These are phyloP conservation scores for Inga oerstediana DNA, from an alignment of 306 rosid genomes.

Conservation along the genomic window DNA sequence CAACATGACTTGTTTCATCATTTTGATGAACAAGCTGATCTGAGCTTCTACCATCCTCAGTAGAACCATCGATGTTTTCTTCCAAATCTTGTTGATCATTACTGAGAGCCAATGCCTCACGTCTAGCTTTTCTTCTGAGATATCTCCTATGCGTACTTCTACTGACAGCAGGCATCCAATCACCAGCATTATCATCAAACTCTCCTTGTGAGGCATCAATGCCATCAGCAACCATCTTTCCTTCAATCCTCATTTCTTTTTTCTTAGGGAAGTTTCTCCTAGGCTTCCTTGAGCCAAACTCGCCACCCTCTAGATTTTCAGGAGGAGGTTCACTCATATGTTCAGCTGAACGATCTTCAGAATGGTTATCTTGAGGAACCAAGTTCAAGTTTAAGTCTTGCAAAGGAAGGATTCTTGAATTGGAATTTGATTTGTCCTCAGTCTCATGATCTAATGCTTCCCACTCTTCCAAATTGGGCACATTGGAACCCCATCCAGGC, in stretches of 20 bases:
- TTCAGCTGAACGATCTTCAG: conserved; percentile 46
- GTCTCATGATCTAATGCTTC: conserved; percentile 69
- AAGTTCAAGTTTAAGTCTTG: conserved; percentile 70
- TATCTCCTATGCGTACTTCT: conserved; percentile 87
- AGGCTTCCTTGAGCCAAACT: conserved; percentile 37
- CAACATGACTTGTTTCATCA: conserved; percentile 33
- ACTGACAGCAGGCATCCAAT: conserved; percentile 92
- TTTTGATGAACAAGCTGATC: conserved; percentile 35
- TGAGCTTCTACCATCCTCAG: conserved; percentile 41
- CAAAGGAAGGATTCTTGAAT: conserved; percentile 79
- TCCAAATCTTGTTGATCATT: conserved; percentile 50
- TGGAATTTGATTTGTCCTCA: conserved; percentile 46
- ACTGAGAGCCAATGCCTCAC: conserved; percentile 53
- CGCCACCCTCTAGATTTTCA: conserved; percentile 48
- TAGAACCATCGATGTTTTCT: conserved; percentile 29
- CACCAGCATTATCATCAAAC: conserved; percentile 60
- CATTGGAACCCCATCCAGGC: conserved; percentile 98
- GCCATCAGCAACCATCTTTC: conserved; percentile 73
- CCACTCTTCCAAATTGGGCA: conserved; percentile 86
- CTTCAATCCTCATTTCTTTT: conserved; percentile 71
- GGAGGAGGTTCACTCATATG: conserved; percentile 36
- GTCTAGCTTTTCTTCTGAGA: conserved; percentile 81
- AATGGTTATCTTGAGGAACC: conserved; percentile 49
- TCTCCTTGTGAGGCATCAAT: conserved; percentile 85
- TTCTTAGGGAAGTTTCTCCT: conserved; percentile 59